Conservation (phyloP, 2,329 filamentous ascomycete species). For the Apiospora kogelbergensis region DNA sequence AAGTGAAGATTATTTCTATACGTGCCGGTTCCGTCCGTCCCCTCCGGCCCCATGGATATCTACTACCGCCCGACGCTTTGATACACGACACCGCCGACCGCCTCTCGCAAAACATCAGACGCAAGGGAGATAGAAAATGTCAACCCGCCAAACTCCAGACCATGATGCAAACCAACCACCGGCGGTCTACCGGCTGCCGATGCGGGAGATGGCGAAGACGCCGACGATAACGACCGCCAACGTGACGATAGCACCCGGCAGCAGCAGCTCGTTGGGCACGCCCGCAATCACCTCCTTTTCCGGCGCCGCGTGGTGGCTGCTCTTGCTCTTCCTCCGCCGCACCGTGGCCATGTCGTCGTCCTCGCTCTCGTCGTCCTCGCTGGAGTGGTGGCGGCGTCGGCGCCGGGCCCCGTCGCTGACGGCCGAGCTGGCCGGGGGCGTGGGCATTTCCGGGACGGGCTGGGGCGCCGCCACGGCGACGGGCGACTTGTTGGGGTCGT, state of each 20-base stretch:
- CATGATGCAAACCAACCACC: neutral
- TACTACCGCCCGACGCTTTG: neutral
- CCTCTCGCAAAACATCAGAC: neutral
- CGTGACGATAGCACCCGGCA: constrained; percentile 94
- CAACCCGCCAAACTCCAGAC: neutral
- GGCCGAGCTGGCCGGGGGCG: constrained; percentile 49
- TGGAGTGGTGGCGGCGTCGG: constrained; percentile 43
- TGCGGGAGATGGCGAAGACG: constrained; percentile 84
- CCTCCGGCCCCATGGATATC: neutral
- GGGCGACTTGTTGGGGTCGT: constrained; percentile 88
- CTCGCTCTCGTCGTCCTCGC: constrained; percentile 53
- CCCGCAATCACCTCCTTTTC: constrained; percentile 83
- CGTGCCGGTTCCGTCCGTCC: neutral
- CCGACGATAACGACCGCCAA: constrained; percentile 90
- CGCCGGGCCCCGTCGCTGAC: constrained; percentile 32
- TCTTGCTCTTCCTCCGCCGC: constrained; percentile 47
- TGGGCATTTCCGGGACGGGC: constrained; percentile 42
- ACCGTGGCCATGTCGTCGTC: constrained; percentile 51
- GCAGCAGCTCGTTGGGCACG: constrained; percentile 88
- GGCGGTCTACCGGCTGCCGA: constrained; percentile 41
- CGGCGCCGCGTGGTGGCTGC: constrained; percentile 40
- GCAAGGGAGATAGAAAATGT: neutral
- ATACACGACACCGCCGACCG: neutral
- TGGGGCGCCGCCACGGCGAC: constrained; percentile 59
- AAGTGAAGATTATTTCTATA: neutral